Conservation (phyloP, 257 asterid genomes). For the Anisodus acutangulus region DNA sequence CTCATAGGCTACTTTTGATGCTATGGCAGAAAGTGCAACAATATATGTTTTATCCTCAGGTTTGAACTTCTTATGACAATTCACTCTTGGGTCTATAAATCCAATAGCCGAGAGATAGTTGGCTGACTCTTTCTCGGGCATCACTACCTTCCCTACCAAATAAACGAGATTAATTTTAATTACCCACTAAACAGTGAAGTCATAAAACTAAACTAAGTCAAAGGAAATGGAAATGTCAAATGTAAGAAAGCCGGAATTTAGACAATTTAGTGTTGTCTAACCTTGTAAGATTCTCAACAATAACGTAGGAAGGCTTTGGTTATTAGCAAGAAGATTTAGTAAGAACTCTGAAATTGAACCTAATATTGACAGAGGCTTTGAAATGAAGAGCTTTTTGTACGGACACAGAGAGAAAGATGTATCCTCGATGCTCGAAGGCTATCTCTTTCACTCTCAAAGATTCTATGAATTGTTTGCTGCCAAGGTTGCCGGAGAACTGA, state of each 20-base stretch:
- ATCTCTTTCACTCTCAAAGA: constrained; percentile 28
- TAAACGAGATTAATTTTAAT: background rate
- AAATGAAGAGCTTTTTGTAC: constrained; percentile 31
- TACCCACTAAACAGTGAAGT: background rate
- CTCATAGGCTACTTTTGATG: constrained; percentile 75
- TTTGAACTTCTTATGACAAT: constrained; percentile 53
- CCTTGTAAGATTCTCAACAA: constrained; percentile 42
- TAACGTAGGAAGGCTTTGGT: constrained; percentile 42
- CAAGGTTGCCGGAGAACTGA: background rate
- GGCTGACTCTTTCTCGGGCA: constrained; percentile 42
- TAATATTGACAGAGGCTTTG: constrained; percentile 43
- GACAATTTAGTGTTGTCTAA: background rate
- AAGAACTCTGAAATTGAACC: constrained; percentile 62
- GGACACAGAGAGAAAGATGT: constrained; percentile 32
- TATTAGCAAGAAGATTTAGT: constrained; percentile 54
- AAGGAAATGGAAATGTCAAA: no score
- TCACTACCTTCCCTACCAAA: constrained; percentile 49
- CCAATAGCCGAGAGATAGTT: constrained; percentile 52
- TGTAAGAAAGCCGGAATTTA: background rate
- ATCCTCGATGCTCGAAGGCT: constrained; percentile 34
- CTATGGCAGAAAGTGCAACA: constrained; percentile 55
- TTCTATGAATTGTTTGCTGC: constrained; percentile 33
- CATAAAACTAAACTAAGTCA: background rate
- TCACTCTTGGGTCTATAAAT: constrained; percentile 57
- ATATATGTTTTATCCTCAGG: constrained; percentile 52